Evolutionary conservation across 192 early-diverging fungal species (phyloP).

Genomic region (Gaertneriomyces sp.): DNA sequence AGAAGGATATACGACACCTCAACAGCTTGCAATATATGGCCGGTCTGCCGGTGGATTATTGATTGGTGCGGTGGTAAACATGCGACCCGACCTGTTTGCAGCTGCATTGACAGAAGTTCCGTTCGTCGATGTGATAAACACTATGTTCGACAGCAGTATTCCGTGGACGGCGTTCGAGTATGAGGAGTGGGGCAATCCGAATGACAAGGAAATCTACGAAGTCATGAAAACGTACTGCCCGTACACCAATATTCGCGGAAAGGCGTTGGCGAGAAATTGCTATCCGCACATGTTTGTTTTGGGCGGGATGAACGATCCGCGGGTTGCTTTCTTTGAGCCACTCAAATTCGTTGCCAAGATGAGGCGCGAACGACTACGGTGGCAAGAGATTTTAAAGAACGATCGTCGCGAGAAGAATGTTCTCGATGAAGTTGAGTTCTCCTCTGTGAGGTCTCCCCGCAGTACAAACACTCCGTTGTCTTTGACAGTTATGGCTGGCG

Average conservation of each 20-base stretch:
- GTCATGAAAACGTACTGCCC: constrained; percentile 44
- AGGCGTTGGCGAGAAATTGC: constrained; percentile 30
- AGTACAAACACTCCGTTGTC: not conserved
- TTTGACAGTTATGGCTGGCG: constrained; percentile 24
- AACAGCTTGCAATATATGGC: constrained; percentile 37
- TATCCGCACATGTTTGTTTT: constrained; percentile 39
- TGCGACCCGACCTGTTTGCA: constrained; percentile 37
- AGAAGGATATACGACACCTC: constrained; percentile 33
- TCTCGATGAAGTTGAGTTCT: not conserved
- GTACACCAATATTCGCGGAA: constrained; percentile 39
- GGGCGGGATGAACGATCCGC: constrained; percentile 80
- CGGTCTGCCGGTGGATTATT: constrained; percentile 40
- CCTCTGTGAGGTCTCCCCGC: too few relatives aligned
- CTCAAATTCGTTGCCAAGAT: constrained; percentile 83
- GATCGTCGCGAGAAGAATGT: not conserved
- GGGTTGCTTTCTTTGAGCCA: constrained; percentile 80
- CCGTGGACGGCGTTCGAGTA: constrained; percentile 49
- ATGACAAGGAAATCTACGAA: constrained; percentile 41
- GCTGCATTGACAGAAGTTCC: constrained; percentile 40
- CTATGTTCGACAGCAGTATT: constrained; percentile 23
- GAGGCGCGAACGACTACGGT: constrained; percentile 38
- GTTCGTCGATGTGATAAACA: constrained; percentile 36
- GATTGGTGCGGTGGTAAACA: constrained; percentile 45
- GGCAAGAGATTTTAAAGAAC: not conserved
- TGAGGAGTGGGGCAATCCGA: constrained; percentile 55